Base-by-base conservation (phyloP, 352 stramenopile genomes). In the Saprolegnia diclina region DNA sequence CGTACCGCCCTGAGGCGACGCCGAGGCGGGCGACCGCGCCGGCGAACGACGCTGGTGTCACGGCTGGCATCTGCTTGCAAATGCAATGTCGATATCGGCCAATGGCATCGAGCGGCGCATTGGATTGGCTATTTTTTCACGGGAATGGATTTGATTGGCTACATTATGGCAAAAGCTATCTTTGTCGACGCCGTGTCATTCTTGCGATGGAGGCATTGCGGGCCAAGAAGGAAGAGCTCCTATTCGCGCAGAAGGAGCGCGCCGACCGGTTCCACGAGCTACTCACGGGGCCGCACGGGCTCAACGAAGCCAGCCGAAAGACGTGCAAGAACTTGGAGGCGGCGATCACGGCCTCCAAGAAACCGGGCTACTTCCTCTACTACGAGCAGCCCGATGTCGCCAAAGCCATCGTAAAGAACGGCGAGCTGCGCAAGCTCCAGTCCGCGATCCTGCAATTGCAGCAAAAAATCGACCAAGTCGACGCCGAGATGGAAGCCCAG, bases 301-400 rank as follows among this genome's bases (percentile, higher is more conserved):
- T 92, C 71, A 92, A 91, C 48, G 85, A 92, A 45, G 67, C 72
- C 21, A 90, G 82, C 46, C 82, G 77, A 35, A 91, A 89, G 73
- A 89, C 82, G 29, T 81, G 80, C 72, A 92, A 92, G 76, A 91
- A 92, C 73, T 73, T 92, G 40, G 81, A 92, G 54, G 85, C 78
- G 7, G 85, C 82, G 22, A 89, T 92, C 72, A 82, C 80, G 11
- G 80, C 81, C 1, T 91, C 81, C 65, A 89, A 90, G 69, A 79
- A 72, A 0, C 85, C 85, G 2, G 85, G 82, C 14, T 91, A 90
- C 64, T 91, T 92, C 57, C 52, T 64, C 4, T 91, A 92, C 71
- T 90, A 85, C 37, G 81, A 92, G 64, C 68, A 79, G 14, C 83
- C 82, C 0, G 82, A 90, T 16, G 72, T 89, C 18, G 65, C 78